Conservation (phyloP, 495 filamentous ascomycete genomes). For the Hyphodiscus hymeniophilus region DNA sequence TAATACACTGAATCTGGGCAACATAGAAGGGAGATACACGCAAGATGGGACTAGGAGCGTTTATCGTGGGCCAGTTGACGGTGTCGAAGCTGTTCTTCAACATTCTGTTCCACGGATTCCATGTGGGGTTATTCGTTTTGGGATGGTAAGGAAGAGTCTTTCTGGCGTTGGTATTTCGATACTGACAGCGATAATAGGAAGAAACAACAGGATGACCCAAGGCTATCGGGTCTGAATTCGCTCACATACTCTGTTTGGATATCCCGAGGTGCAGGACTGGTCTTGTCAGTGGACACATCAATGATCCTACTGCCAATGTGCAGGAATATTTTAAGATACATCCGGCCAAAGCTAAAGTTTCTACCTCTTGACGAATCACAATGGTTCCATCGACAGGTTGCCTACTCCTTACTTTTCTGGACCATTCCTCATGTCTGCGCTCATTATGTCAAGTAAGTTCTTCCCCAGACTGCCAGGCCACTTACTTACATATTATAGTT, state of each 20-base stretch:
- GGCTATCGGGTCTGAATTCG: constrained; percentile 68
- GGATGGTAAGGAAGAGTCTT: constrained; percentile 64
- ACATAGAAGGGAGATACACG: neutral
- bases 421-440: constrained; percentile 65
- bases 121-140: constrained; percentile 71
- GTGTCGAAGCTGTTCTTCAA: constrained; percentile 69
- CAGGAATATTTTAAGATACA: constrained; percentile 71
- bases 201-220: constrained; percentile 58
- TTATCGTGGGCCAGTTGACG: constrained; percentile 51
- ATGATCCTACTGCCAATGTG: constrained; percentile 93
- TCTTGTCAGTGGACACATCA: constrained; percentile 71
- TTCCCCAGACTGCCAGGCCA: neutral
- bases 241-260: constrained; percentile 89
- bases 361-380: constrained; percentile 88
- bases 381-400: constrained; percentile 95
- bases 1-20: constrained; percentile 15
- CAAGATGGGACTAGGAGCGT: constrained; percentile 12
- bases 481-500: constrained; percentile 47
- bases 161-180: neutral
- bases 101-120: constrained; percentile 74
- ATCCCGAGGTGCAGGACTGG: constrained; percentile 84
- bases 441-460: constrained; percentile 90
- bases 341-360: constrained; percentile 83
- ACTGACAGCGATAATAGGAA: constrained; percentile 49
- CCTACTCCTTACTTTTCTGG: constrained; percentile 81